These are phyloP conservation scores for Pistacia integerrima DNA, from an alignment of 345 rosid genomes.

Conservation along the genomic window DNA sequence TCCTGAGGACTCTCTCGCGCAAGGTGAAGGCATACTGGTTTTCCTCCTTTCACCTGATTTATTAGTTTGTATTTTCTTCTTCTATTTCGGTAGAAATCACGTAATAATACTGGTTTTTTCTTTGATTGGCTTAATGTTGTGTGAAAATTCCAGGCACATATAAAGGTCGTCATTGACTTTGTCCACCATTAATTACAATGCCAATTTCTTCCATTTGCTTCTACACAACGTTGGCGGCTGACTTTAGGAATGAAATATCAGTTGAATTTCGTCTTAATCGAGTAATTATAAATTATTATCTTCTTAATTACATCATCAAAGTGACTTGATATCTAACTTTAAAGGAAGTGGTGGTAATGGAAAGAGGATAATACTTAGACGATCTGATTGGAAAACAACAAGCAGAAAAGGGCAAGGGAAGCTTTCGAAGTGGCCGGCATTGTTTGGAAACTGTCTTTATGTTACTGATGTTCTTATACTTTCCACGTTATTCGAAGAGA, in stretches of 20 bases:
- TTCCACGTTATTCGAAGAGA: not conserved
- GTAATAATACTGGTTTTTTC: not conserved
- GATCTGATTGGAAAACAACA: constrained; percentile 21
- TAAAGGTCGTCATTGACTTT: constrained; percentile 12
- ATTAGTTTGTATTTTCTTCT: not conserved
- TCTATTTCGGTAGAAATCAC: not conserved
- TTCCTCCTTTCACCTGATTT: not conserved
- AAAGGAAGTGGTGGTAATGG: not conserved
- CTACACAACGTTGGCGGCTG: not conserved
- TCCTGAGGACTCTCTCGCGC: constrained; percentile 47
- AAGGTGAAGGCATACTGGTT: constrained; percentile 39
- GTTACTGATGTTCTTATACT: not conserved
- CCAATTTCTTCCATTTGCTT: not conserved
- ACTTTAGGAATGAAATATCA: too few species aligned
- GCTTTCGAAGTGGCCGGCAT: constrained; percentile 35
- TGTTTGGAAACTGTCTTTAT: not conserved
- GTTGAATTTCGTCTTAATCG: too few species aligned
- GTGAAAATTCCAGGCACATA: not conserved
- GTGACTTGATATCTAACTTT: too few species aligned
- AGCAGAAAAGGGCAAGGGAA: constrained; percentile 25
- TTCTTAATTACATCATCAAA: too few species aligned
- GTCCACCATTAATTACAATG: constrained; percentile 19
- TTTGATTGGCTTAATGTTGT: not conserved
- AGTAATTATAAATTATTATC: too few species aligned
- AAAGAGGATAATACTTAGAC: not conserved